Evolutionary conservation across 441 rosid genomes (phyloP).

Genomic region (Raphanus hybrid): DNA sequence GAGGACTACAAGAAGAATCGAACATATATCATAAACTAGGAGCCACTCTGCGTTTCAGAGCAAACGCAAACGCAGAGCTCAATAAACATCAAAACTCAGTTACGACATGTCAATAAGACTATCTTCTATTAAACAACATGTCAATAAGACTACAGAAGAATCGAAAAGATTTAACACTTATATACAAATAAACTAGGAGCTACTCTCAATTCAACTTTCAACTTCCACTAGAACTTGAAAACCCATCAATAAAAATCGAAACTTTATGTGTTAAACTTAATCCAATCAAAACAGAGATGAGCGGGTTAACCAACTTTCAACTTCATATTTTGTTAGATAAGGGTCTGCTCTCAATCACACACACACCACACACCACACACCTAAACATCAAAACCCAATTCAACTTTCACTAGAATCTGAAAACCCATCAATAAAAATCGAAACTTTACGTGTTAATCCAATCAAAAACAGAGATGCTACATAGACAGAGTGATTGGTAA

Average conservation of each 20-base stretch:
- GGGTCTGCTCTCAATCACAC: neutral
- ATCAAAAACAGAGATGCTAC: neutral
- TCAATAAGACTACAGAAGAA: neutral
- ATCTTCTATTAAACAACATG: neutral
- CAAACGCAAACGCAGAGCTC: conserved; percentile 21
- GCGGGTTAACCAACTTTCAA: too few species aligned
- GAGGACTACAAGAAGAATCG: conserved; percentile 8
- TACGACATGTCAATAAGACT: neutral
- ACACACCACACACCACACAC: neutral
- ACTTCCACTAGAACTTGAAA: neutral
- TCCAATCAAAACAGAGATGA: neutral
- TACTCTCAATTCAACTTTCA: neutral
- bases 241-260: conserved; percentile 8
- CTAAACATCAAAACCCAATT: neutral
- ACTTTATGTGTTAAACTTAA: conserved; percentile 24
- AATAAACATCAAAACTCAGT: neutral
- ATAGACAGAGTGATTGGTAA: neutral
- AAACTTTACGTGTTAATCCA: conserved; percentile 20
- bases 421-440: conserved; percentile 15
- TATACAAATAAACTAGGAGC: neutral
- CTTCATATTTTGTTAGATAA: too few species aligned
- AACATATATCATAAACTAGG: conserved; percentile 7
- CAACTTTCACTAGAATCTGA: neutral
- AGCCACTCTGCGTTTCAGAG: conserved; percentile 5
- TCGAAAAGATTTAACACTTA: neutral